Evolutionary conservation across 2,329 filamentous ascomycete species (phyloP).

Genomic region (Cylindrodendrum hubeiense): DNA sequence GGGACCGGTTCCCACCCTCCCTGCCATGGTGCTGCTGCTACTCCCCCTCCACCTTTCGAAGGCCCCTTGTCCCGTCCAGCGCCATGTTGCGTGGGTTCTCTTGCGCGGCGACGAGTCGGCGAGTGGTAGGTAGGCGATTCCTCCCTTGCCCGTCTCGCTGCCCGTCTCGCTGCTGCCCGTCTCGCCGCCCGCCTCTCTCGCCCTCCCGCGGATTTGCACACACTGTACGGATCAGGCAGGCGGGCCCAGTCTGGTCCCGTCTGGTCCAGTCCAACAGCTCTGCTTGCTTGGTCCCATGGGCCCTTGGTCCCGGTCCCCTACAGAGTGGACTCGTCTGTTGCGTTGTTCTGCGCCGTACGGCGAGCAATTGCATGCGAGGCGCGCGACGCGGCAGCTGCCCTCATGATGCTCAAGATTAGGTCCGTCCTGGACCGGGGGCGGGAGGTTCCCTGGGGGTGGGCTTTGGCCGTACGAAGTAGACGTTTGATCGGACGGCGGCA

Average conservation of each 20-base stretch:
- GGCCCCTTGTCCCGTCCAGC: conserved; percentile 34
- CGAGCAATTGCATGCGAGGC: neutral
- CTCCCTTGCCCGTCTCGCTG: conserved; percentile 25
- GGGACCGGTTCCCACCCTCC: conserved; percentile 11
- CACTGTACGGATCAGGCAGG: conserved; percentile 22
- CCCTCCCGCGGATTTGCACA: conserved; percentile 5
- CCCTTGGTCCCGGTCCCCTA: neutral
- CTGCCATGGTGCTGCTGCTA: conserved; percentile 8
- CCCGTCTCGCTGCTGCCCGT: no score
- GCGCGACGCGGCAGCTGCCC: neutral
- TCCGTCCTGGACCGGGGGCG: neutral
- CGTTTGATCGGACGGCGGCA: conserved; percentile 3
- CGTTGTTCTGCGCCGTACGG: neutral
- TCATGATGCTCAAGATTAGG: neutral
- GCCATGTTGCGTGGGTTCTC: conserved; percentile 39
- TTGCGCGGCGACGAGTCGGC: conserved; percentile 32
- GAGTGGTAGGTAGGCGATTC: conserved; percentile 35
- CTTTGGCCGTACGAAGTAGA: no score
- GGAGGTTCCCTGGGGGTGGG: no score
- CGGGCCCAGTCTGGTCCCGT: conserved; percentile 6
- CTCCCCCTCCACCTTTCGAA: conserved; percentile 10
- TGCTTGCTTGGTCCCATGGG: neutral
- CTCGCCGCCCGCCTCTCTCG: neutral
- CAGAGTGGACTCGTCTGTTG: neutral
- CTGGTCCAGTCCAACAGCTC: conserved; percentile 19